A percentile compares a stretch with the other conserved stretches of the same genome.
Evolutionary conservation across 305 asterid genomes (phyloP).

Genomic region (Fraxinus platypoda): DNA sequence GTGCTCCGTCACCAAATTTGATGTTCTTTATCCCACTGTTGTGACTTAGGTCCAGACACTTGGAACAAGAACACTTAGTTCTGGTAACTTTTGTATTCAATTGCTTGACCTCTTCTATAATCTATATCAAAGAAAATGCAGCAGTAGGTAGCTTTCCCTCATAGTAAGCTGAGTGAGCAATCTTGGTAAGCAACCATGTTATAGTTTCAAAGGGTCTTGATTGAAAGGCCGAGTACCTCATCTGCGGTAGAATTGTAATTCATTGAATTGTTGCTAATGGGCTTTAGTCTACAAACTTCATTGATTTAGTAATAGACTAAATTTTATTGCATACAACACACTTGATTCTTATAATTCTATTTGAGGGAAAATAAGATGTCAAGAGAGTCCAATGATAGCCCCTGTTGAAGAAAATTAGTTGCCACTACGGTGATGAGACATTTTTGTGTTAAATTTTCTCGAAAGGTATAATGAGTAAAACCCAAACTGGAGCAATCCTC

Average conservation of each 20-base stretch:
- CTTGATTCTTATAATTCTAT: not conserved
- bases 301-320: not conserved
- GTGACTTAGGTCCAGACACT: not conserved
- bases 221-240: not conserved
- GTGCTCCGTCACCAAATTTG: not conserved
- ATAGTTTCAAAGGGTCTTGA: not conserved
- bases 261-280: not conserved
- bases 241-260: not conserved
- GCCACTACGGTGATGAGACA: not conserved
- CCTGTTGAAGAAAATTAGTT: not conserved
- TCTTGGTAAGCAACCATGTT: not conserved
- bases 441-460: not conserved
- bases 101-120: not conserved
- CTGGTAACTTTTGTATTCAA: not conserved
- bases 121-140: not conserved
- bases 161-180: not conserved
- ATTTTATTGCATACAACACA: not conserved
- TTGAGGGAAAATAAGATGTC: not conserved
- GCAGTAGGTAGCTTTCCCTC: not conserved
- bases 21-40: not conserved
- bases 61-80: not conserved
- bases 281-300: not conserved
- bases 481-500: not conserved
- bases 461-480: not conserved
- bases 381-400: not conserved